A percentile compares a stretch with the other conserved stretches of the same genome.
These are phyloP conservation scores for Chlorella sp. DNA, from an alignment of 139 green algal species.

Conservation along the genomic window DNA sequence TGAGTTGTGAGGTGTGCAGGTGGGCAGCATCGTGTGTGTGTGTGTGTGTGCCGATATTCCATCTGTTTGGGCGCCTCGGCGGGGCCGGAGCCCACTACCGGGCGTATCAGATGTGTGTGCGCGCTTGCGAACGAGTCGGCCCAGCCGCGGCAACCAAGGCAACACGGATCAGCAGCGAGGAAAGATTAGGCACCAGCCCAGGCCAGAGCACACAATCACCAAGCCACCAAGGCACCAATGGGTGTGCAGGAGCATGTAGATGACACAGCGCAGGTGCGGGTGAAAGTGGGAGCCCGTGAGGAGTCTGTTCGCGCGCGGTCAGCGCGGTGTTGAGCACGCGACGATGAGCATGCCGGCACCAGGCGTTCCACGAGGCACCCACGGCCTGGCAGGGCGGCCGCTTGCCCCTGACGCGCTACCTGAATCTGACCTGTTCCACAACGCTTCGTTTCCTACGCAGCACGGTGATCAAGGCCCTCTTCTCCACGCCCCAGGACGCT, in stretches of 20 bases:
- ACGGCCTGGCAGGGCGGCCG: background rate
- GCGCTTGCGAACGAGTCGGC: no score
- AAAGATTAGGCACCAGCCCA: no score
- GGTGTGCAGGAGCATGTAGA: no score
- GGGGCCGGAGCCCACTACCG: background rate
- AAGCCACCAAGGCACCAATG: no score
- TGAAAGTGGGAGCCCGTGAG: background rate
- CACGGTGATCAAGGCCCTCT: conserved; percentile 11
- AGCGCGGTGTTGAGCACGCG: background rate
- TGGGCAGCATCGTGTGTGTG: background rate
- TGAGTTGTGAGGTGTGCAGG: background rate
- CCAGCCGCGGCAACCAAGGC: no score
- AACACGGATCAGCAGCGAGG: no score
- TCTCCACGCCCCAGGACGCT: conserved; percentile 13
- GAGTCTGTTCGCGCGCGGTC: background rate
- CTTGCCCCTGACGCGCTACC: background rate
- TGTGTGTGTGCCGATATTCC: background rate
- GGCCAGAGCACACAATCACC: no score
- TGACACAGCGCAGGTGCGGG: background rate
- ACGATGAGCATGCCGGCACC: background rate
- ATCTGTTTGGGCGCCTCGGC: background rate
- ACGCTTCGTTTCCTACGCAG: conserved; percentile 5
- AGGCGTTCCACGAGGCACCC: background rate
- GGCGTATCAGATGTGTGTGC: background rate
- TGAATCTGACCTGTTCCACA: no score